phyloP scores from a whole-genome alignment of 352 stramenopile genomes.

The Globisporangium rhizosaccharum region DNA sequence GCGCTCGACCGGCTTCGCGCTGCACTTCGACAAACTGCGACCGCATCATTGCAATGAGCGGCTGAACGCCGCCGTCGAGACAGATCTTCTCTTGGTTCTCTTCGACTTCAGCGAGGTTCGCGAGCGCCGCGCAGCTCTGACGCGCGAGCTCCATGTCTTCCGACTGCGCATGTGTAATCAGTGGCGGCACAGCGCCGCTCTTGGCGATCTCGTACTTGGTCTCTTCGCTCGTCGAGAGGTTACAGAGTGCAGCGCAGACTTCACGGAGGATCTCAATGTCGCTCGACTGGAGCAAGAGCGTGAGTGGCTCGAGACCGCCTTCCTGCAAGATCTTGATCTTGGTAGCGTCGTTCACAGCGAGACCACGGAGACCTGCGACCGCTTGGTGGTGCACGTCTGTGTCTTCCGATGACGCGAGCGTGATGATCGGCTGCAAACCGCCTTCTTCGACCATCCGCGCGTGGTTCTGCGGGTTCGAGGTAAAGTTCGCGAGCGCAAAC shows the following conservation, averaged over 20 bases:
- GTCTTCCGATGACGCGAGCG: slow-evolving; percentile 87
- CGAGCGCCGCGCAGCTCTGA: slow-evolving; percentile 90
- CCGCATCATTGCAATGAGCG: slow-evolving; percentile 92
- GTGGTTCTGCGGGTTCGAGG: slow-evolving; percentile 91
- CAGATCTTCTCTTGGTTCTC: slow-evolving; percentile 95
- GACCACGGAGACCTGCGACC: slow-evolving; percentile 89
- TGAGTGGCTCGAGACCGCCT: slow-evolving; percentile 92
- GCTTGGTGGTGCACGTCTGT: slow-evolving; percentile 94
- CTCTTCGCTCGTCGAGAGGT: slow-evolving; percentile 93
- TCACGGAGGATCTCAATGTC: slow-evolving; percentile 94
- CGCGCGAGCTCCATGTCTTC: slow-evolving; percentile 91
- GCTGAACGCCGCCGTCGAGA: slow-evolving; percentile 86
- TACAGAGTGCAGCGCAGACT: slow-evolving; percentile 92
- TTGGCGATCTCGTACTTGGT: slow-evolving; percentile 98
- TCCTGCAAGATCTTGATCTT: slow-evolving; percentile 97
- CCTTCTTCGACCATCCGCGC: slow-evolving; percentile 93
- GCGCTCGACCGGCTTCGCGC: slow-evolving; percentile 83
- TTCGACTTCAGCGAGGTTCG: slow-evolving; percentile 93
- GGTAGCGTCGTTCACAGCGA: slow-evolving; percentile 88
- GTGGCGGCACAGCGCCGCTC: slow-evolving; percentile 83
- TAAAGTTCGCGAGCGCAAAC: slow-evolving; percentile 93
- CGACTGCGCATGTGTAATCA: slow-evolving; percentile 90
- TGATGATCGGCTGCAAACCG: slow-evolving; percentile 94
- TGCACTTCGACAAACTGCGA: slow-evolving; percentile 95
- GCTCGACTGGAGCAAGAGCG: slow-evolving; percentile 83